These are phyloP conservation scores for Aspergillus terreus DNA, from an alignment of 2,329 filamentous ascomycete species.

Conservation along the genomic window DNA sequence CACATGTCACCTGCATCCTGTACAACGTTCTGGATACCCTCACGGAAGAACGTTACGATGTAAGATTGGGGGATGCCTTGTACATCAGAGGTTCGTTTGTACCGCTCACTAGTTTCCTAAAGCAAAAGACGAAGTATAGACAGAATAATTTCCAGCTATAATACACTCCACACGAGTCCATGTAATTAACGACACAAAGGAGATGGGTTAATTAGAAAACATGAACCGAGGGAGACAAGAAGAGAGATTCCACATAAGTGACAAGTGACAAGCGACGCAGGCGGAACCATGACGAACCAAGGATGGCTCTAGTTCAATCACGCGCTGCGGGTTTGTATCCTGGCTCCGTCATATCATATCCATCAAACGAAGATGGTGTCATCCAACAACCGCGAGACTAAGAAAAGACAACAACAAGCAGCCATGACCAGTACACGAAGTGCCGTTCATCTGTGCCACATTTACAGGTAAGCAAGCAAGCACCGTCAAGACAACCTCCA, in stretches of 20 bases:
- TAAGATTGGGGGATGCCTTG: background rate
- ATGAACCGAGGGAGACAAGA: background rate
- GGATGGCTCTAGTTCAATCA: background rate
- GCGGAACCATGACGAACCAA: background rate
- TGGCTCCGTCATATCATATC: background rate
- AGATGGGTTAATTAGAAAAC: background rate
- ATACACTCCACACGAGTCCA: constrained; percentile 4
- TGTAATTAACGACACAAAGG: constrained; percentile 1
- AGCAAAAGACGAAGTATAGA: background rate
- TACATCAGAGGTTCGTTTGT: background rate
- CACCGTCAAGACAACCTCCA: background rate
- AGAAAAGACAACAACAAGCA: background rate
- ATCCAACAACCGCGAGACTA: background rate
- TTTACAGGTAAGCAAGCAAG: background rate
- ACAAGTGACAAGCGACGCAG: background rate
- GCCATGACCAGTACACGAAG: background rate
- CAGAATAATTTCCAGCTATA: constrained; percentile 1
- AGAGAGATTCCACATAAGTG: background rate
- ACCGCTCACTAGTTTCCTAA: background rate
- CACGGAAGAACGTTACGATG: background rate
- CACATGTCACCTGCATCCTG: background rate
- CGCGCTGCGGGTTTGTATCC: background rate
- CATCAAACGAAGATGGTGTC: background rate
- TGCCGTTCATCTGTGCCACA: background rate
- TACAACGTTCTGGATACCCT: background rate